Percentiles rank a stretch among this genome's conserved stretches.
Conservation (phyloP, 2,329 filamentous ascomycete species). For the Apiospora koreana region DNA sequence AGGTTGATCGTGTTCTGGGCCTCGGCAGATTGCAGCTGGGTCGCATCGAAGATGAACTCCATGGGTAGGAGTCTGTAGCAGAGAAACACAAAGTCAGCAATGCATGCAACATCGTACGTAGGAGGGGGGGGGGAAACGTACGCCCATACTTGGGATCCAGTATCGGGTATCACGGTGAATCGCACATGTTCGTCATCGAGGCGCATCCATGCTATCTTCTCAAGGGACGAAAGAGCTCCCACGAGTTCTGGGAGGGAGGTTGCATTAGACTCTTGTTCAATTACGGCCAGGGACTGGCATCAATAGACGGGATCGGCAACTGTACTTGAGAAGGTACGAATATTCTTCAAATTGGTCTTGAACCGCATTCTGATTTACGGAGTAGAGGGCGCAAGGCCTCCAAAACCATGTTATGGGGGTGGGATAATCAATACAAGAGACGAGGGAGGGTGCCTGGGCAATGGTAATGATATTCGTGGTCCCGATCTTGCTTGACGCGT, state of each 20-base stretch:
- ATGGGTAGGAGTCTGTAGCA: slow-evolving; percentile 55
- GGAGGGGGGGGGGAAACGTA: slow-evolving; percentile 46
- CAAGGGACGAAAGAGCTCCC: slow-evolving; percentile 64
- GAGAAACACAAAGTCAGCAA: slow-evolving; percentile 27
- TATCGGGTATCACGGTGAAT: slow-evolving; percentile 94
- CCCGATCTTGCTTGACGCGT: not conserved
- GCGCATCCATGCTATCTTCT: slow-evolving; percentile 88
- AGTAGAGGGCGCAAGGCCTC: slow-evolving; percentile 15
- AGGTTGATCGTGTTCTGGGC: slow-evolving; percentile 90
- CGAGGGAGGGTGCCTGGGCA: not conserved
- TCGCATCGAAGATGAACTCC: slow-evolving; percentile 86
- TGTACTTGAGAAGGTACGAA: slow-evolving; percentile 66
- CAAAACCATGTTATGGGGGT: slow-evolving; percentile 10
- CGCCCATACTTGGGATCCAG: slow-evolving; percentile 96
- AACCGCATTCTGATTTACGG: slow-evolving; percentile 58
- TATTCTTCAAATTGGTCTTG: slow-evolving; percentile 66
- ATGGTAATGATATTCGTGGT: not conserved
- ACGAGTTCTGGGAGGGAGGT: slow-evolving; percentile 56
- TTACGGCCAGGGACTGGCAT: not conserved
- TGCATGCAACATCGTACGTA: not conserved
- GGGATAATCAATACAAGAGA: not conserved
- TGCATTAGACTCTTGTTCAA: not conserved
- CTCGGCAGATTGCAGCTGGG: slow-evolving; percentile 83
- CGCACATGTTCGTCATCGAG: slow-evolving; percentile 85
- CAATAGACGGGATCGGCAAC: not conserved